These are phyloP conservation scores for Xylaria palmicola DNA, from an alignment of 495 filamentous ascomycete genomes.

Conservation along the genomic window DNA sequence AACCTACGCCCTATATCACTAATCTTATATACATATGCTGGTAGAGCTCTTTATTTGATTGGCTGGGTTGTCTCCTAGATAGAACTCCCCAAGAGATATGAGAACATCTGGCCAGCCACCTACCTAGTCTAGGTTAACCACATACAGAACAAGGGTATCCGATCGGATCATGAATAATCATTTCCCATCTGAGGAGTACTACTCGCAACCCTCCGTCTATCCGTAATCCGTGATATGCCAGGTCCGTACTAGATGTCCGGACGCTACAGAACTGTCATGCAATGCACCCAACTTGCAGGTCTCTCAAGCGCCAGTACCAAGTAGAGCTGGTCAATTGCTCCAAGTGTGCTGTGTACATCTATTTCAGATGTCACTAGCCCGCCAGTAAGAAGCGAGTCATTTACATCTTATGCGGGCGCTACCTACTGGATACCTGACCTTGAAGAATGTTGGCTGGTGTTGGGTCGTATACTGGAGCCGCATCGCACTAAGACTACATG, in stretches of 20 bases:
- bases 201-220: too few relatives aligned
- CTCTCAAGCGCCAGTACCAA: not conserved
- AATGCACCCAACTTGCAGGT: constrained; percentile 1
- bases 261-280: not conserved
- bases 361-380: not conserved
- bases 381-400: not conserved
- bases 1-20: constrained; percentile 4
- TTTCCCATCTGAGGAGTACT: not conserved
- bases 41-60: not conserved
- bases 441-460: not conserved
- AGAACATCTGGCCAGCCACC: too few relatives aligned
- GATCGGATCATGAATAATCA: not conserved
- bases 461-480: constrained; percentile 1
- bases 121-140: not conserved
- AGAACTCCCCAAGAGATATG: too few relatives aligned
- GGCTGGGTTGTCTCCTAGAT: too few relatives aligned
- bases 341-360: not conserved
- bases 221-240: not conserved
- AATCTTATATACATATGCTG: too few relatives aligned
- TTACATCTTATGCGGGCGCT: not conserved
- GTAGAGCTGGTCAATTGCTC: not conserved
- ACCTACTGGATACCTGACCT: not conserved
- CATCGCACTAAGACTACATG: not conserved
- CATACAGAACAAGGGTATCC: not conserved
- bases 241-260: not conserved